Percentiles rank a stretch among this genome's conserved stretches.
phyloP scores from a whole-genome alignment of 768 basidiomycete genomes.

The Dentipellis fragilis region DNA sequence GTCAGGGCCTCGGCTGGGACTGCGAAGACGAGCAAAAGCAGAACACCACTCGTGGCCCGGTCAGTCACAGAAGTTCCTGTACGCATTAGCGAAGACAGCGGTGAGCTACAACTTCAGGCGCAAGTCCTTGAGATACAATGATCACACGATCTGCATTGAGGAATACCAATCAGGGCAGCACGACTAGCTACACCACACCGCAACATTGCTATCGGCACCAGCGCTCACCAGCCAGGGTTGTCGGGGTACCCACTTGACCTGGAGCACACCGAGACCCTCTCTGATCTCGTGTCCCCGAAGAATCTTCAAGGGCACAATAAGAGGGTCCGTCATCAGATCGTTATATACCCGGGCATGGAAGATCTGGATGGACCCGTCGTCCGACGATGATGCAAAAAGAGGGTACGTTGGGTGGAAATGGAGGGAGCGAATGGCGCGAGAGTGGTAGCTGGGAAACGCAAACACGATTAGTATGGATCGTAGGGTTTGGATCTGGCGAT shows the following conservation, averaged over 20 bases:
- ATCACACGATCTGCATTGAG: not conserved
- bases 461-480: not conserved
- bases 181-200: slow-evolving; percentile 78
- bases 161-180: not conserved
- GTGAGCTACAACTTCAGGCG: too few species aligned
- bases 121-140: not conserved
- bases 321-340: slow-evolving; percentile 93
- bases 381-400: slow-evolving; percentile 91
- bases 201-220: slow-evolving; percentile 84
- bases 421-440: slow-evolving; percentile 85
- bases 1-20: too few species aligned
- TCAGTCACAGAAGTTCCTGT: too few species aligned
- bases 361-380: slow-evolving; percentile 94
- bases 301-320: slow-evolving; percentile 96
- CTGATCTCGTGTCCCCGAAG: slow-evolving; percentile 80
- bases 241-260: slow-evolving; percentile 78
- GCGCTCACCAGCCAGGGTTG: slow-evolving; percentile 91
- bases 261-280: slow-evolving; percentile 86
- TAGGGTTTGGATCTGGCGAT: slow-evolving; percentile 2
- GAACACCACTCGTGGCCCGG: too few species aligned
- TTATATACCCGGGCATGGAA: slow-evolving; percentile 94
- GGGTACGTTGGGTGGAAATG: slow-evolving; percentile 93
- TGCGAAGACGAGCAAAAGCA: too few species aligned
- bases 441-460: slow-evolving; percentile 62
- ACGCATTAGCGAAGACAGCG: too few species aligned